A percentile compares a stretch with the other conserved stretches of the same genome.
These are phyloP conservation scores for Mitragyna speciosa DNA, from an alignment of 257 asterid genomes.

Conservation along the genomic window DNA sequence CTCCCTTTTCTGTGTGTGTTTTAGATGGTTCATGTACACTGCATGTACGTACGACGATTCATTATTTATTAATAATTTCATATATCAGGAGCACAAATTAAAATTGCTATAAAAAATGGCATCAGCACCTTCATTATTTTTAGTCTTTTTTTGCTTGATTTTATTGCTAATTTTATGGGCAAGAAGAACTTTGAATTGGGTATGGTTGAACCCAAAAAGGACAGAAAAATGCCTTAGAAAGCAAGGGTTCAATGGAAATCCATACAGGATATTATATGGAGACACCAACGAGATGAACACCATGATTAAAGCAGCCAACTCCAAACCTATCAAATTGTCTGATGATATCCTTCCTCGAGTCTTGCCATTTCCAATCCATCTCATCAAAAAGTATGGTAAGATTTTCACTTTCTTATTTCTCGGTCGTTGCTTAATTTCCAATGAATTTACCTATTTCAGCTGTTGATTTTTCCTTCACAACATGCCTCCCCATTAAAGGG, in stretches of 20 bases:
- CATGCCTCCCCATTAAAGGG: too few species aligned
- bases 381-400: constrained; percentile 44
- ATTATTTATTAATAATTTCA: background rate
- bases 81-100: too few species aligned
- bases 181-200: constrained; percentile 48
- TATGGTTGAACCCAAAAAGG: constrained; percentile 46
- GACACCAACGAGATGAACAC: constrained; percentile 51
- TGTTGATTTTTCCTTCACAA: too few species aligned
- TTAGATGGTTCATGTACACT: background rate
- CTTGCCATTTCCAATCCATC: constrained; percentile 41
- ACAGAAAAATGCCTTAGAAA: constrained; percentile 39
- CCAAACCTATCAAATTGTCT: constrained; percentile 39
- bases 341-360: constrained; percentile 45
- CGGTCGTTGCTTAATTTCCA: too few species aligned
- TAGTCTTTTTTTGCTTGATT: background rate
- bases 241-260: constrained; percentile 54
- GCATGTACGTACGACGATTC: background rate
- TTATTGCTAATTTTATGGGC: constrained; percentile 17
- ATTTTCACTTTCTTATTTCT: background rate
- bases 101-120: background rate
- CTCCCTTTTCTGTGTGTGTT: background rate
- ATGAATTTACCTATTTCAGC: too few species aligned
- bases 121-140: background rate
- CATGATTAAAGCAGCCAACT: constrained; percentile 38
- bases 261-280: constrained; percentile 43